Evolutionary conservation across 257 asterid species (phyloP).

Genomic region (Striga asiatica): DNA sequence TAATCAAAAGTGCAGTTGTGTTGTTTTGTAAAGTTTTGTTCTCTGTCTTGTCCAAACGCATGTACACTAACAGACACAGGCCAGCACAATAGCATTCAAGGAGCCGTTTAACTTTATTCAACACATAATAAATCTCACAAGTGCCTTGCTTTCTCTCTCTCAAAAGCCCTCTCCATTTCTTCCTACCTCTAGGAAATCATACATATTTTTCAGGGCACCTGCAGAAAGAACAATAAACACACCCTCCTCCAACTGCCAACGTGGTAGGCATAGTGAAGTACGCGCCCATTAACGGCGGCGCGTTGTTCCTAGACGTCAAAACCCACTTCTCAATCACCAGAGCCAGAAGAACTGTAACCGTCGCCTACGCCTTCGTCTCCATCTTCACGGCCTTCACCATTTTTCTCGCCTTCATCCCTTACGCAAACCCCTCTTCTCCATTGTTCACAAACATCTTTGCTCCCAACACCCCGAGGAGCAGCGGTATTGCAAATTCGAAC

Average conservation of each 20-base stretch:
- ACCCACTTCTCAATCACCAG: conserved; percentile 34
- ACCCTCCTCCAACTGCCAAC: background rate
- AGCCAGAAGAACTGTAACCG: conserved; percentile 30
- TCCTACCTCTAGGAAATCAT: no score
- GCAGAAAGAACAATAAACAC: background rate
- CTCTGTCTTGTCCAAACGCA: conserved; percentile 7
- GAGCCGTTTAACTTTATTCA: background rate
- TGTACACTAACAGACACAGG: background rate
- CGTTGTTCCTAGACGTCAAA: conserved; percentile 40
- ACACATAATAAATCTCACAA: background rate
- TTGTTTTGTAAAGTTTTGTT: no score
- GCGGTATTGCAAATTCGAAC: background rate
- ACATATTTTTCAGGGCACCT: background rate
- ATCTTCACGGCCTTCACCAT: conserved; percentile 54
- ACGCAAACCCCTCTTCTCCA: conserved; percentile 60
- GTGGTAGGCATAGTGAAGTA: conserved; percentile 63
- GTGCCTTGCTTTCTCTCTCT: background rate
- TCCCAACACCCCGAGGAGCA: background rate
- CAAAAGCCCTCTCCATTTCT: no score
- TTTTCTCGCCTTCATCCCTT: conserved; percentile 64
- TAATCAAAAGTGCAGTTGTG: no score
- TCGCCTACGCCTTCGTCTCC: conserved; percentile 43
- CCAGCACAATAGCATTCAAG: no score
- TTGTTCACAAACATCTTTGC: conserved; percentile 37
- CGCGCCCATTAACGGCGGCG: conserved; percentile 43